Base-by-base conservation (phyloP, 257 asterid species). In the Ligustrum vulgare region DNA sequence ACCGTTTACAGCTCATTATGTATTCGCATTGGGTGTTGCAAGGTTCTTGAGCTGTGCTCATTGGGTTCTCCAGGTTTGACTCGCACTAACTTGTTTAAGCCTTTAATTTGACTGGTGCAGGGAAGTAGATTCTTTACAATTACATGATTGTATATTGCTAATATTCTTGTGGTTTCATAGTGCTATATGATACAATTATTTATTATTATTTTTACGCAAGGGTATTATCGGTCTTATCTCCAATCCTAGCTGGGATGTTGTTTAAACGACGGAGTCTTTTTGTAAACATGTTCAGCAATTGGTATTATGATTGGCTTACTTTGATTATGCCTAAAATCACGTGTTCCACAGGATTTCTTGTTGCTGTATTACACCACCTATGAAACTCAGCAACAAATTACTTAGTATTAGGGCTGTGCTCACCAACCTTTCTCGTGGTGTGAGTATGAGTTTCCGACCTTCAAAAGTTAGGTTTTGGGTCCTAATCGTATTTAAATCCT, bases 31-130 rank as follows among this genome's bases (percentile, higher is more conserved):
- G 84, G 92, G 92, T 20, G 89, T 88, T 80, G 90, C 92, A 18
- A 85, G 92, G 87, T 88, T 88, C 83, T 80, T 87, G 71, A 87
- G 91, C 84, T 87, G 91, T 13, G 91, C 91, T 69, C 91, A 87
- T 67, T 87, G 92, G 92, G 85, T 88, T 65, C 92, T 88, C 69
- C 91, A 87, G 91, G 91, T 87, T 72, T 79, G 84, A 47, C 64
- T 47, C 31, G 23, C 65, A 28, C 20, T 36, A 13, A 36, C 18
- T 31, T 37, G 20, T 70, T 66, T 28, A 22, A 37, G 51, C 70
- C 28, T 62, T 72, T 47, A 8, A 28, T 39, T 22, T 75, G 71
- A 15, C 31, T 3, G 33, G 12, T 66, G 69, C 43, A 23, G 56
- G 69, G 16, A 12, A 37, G 20, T 54, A 54, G 28, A 54, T 54